Evolutionary conservation across 2,329 filamentous ascomycete genomes (phyloP), one percentile per base, ranked within the genome.

Genomic region (Trichoderma breve): DNA sequence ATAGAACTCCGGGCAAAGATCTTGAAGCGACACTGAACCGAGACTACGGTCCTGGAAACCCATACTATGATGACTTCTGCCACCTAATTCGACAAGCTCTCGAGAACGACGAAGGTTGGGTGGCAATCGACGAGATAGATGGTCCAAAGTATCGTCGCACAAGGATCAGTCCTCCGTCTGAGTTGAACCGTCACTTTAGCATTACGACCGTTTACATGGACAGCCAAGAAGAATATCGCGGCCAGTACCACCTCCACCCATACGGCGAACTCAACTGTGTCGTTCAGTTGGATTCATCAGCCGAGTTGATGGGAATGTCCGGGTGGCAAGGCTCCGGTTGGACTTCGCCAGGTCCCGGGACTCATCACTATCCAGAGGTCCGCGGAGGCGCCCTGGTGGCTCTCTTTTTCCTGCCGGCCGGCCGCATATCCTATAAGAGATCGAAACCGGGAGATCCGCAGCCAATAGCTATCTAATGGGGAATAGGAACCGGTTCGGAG

Each of bases 181-280:
- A 81, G 9, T 80, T 82, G 43, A 88, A 83, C 32, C 81, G 83
- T 26, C 88, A 81, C 77, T 86, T 88, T 77, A 86, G 83, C 74
- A 87, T 89, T 76, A 89, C 87, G 3, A 85, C 86, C 1, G 87
- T 89, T 21, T 89, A 87, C 76, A 88, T 89, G 83, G 82, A 87
- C n/a, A 84, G 82, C 34, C 71, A 83, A 36, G 82, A 83, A 6
- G 82, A 80, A n/a, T 87, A 84, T 75, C 78, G 79, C 5, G 86
- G 87, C 2, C 86, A 88, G 76, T 87, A 89, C 75, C 85, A 87
- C 73, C 78, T 79, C 5, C 86, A 87, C 75, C 86, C 85, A 1
- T 88, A 87, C 67, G 86, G 85, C 6, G 86, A 88, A 79, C 87
- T 87, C 75, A 88, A 88, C 74, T 87, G 86, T 73, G 85, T 88